Conservation (phyloP, 2,329 filamentous ascomycete genomes). For the Penicillium freii region DNA sequence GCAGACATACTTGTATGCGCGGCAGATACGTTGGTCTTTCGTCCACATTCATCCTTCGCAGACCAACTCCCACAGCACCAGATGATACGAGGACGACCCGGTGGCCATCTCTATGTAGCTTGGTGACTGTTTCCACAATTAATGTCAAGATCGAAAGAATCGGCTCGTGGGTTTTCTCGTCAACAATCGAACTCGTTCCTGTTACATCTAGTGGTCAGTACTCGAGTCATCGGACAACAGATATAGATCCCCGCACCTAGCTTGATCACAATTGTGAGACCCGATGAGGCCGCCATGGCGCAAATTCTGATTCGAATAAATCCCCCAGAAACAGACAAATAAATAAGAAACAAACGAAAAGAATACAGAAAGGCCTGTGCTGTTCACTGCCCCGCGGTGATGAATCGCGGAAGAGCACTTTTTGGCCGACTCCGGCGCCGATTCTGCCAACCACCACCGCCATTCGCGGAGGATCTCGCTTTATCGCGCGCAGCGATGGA, state of each 20-base stretch:
- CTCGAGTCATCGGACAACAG: conserved; percentile 5
- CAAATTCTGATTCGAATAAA: background rate
- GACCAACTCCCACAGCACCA: conserved; percentile 89
- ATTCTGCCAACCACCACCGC: conserved; percentile 35
- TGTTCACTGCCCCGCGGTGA: conserved; percentile 3
- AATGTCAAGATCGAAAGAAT: conserved; percentile 84
- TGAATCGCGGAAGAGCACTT: conserved; percentile 8
- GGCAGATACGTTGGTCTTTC: conserved; percentile 87
- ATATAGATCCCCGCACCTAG: conserved; percentile 36
- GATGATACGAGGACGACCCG: conserved; percentile 95
- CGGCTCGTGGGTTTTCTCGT: conserved; percentile 92
- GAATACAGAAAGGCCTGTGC: background rate
- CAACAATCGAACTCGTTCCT: conserved; percentile 99
- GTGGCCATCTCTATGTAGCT: conserved; percentile 84
- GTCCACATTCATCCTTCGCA: conserved; percentile 84
- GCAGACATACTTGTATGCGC: conserved; percentile 66
- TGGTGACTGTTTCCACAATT: conserved; percentile 91
- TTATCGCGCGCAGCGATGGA: conserved; percentile 5
- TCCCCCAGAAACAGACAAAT: background rate
- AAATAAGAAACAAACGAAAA: background rate
- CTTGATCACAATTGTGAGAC: conserved; percentile 42
- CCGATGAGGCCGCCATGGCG: conserved; percentile 26
- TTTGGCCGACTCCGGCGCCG: conserved; percentile 12
- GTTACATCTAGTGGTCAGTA: conserved; percentile 22
- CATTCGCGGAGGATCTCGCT: conserved; percentile 29